These are phyloP conservation scores for Mucor plumbeus DNA, from an alignment of 371 early-diverging fungal species.

Conservation along the genomic window DNA sequence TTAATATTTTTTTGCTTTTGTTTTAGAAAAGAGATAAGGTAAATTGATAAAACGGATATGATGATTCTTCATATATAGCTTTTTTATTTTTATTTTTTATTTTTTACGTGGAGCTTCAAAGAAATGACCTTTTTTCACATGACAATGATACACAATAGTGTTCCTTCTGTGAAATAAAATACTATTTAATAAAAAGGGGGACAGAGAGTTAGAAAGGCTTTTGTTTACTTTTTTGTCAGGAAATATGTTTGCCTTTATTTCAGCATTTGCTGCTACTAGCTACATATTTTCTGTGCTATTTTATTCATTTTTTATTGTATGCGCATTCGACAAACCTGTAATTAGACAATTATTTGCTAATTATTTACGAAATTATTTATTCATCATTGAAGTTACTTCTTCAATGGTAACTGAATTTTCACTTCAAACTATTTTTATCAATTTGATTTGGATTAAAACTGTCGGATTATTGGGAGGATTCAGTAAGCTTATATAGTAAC, in stretches of 20 bases:
- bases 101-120: constrained; percentile 1
- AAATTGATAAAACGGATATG: background rate
- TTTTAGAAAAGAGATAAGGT: background rate
- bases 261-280: constrained; percentile 16
- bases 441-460: constrained; percentile 21
- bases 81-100: background rate
- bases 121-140: background rate
- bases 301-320: constrained; percentile 4
- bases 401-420: constrained; percentile 29
- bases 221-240: background rate
- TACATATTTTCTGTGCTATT: constrained; percentile 17
- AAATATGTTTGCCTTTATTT: background rate
- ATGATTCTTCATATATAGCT: background rate
- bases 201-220: background rate
- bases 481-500: constrained; percentile 23
- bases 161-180: background rate
- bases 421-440: constrained; percentile 29
- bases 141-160: background rate
- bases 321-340: constrained; percentile 13
- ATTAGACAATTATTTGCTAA: background rate
- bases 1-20: background rate
- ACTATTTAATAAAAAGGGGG: background rate
- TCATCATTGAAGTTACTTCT: constrained; percentile 7
- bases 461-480: constrained; percentile 36
- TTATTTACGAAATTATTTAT: constrained; percentile 1